Base-by-base conservation (phyloP, 768 basidiomycete genomes). In the Phaeotremella skinneri region DNA sequence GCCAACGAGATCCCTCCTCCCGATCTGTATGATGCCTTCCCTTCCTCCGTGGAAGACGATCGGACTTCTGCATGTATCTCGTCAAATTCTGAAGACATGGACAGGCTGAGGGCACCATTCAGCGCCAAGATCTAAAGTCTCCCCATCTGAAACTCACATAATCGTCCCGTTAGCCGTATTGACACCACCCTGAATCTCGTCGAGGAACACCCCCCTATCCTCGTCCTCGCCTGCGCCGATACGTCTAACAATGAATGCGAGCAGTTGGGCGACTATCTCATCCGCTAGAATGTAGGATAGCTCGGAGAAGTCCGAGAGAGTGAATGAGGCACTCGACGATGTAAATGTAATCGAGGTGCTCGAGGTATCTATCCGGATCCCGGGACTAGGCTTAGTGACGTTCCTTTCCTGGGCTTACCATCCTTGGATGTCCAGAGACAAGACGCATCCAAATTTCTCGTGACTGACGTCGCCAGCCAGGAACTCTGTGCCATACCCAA, bases 241-340 rank as follows among this genome's bases (percentile, higher is more conserved):
- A 23, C 0, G 14, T 39, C 39, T 52, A 27, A 34, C 39, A 17
- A 5, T 11, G 27, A 4, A 37, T 17, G 29, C 4, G 3, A 66
- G 49, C 4, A 70, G 29, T 39, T 70, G 69, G 7, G 23, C 14
- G 3, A 56, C 54, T 11, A 73, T 53, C 17, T 70, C 71, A n/a
- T 61, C 55, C 3, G 66, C 26, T 30, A 73, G 9, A 43, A 70
- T 49, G 9, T 57, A 47, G 1, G 65, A 23, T 1, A 73, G 53
- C 7, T 70, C 66, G 9, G 52, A 54, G 20, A 56, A 26, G 39
- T 68, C 61, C 16, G 53, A 26, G 1, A 73, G 37, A 20, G 64
- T 60, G 56, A 73, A 70, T 29, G 71, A 55, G 34, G 67, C 62
- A 47, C 37, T 52, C 39, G 56, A 11, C 39, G 62, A n/a, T 39